These are phyloP conservation scores for Lachancea dasiensis DNA, from an alignment of 805 yeast genomes.

Conservation along the genomic window DNA sequence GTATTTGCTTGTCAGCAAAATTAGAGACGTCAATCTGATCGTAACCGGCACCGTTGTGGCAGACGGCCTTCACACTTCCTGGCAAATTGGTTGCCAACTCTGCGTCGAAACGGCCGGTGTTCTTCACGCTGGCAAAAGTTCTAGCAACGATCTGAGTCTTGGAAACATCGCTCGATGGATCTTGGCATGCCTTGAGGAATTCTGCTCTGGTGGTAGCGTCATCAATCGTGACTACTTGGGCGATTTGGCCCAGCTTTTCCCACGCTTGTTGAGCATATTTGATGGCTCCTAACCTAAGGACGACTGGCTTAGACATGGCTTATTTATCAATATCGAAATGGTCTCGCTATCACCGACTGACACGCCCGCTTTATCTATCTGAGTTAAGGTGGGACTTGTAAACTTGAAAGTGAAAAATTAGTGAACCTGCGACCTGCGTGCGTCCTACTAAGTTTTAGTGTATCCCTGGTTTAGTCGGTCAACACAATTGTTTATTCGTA, in stretches of 20 bases:
- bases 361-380: too few relatives aligned
- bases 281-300: conserved; percentile 60
- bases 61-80: conserved; percentile 42
- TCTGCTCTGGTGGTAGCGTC: conserved; percentile 35
- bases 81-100: conserved; percentile 56
- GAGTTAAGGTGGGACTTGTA: too few relatives aligned
- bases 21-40: conserved; percentile 61
- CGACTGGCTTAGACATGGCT: conserved; percentile 45
- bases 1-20: conserved; percentile 47
- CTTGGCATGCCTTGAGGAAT: conserved; percentile 29
- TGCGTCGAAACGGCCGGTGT: conserved; percentile 61
- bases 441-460: too few relatives aligned
- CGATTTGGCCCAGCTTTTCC: conserved; percentile 45
- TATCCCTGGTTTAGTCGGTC: too few relatives aligned
- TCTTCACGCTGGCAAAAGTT: conserved; percentile 45
- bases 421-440: too few relatives aligned
- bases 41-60: conserved; percentile 72
- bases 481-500: too few relatives aligned
- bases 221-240: conserved; percentile 43
- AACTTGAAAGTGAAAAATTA: too few relatives aligned
- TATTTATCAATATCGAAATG: too few relatives aligned
- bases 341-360: too few relatives aligned
- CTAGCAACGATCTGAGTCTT: conserved; percentile 39
- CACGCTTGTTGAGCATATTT: conserved; percentile 60
- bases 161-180: conserved; percentile 30